Base-by-base conservation (phyloP, 164 flowering plant species). In the Brasenia schreberi region DNA sequence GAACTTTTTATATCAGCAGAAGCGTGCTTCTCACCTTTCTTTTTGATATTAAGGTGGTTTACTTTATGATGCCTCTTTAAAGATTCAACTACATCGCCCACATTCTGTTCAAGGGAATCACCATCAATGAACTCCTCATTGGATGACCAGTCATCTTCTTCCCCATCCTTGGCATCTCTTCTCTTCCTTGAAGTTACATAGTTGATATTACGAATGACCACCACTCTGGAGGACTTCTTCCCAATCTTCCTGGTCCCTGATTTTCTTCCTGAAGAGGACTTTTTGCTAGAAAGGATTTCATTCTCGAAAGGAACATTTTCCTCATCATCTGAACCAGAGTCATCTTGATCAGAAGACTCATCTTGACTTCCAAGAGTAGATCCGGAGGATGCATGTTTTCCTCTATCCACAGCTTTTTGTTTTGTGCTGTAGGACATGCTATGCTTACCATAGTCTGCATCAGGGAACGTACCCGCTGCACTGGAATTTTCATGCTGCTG, bases 201-300 rank as follows among this genome's bases (percentile, higher is more conserved):
- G 66, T 89, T 92, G 19, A 92, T 87, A 68, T 92, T 92, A 60
- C 91, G 95, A 60, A 92, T 89, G 61, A 92, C 89, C 59, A 92
- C 96, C 74, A 75, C 88, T 73, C 84, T 84, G 61, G 92, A 87
- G 19, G 88, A 78, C 66, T 78, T 83, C 73, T 82, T 89, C 67
- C 82, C 85, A 67, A 19, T 17, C 81, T 76, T 70, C 77, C 85
- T 69, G 76, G 82, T 64, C 53, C 77, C 39, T 61, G 73, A 60
- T 67, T 79, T 82, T 42, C 18, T 33, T 18, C 80, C 75, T 67
- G 82, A 78, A 64, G 75, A 66, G 70, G 69, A 80, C 65, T 61
- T 66, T 0, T 58, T 56, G 58, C 19, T 16, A n/a, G 43, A 63
- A 17, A 62, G 19, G 18, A 18, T 18, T 12, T 71, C 79, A 11